Base-by-base conservation (phyloP, 1,284 basidiomycete species). In the Sphagnurus paluster region DNA sequence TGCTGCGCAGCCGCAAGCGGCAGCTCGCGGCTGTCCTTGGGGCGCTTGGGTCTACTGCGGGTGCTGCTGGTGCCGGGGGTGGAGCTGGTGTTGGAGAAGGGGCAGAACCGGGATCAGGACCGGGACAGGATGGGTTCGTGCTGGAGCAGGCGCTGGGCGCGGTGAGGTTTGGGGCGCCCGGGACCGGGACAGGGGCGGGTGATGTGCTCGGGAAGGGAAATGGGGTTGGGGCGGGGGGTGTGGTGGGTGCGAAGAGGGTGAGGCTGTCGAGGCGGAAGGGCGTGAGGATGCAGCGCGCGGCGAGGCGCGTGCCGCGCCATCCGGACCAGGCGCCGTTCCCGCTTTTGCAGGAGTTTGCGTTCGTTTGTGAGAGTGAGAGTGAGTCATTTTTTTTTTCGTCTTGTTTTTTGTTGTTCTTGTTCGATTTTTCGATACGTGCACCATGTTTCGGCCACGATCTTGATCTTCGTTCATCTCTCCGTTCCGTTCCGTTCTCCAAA, bases 11-110 rank as follows among this genome's bases (percentile, higher is more conserved):
- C 43, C 68, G 87, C 52, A 87, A 84, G 59, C 72, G 82, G 41
- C 84, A 87, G 65, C 68, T 90, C 37, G 78, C 78, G 4, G 74
- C 78, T 3, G 81, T 86, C 14, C 71, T 90, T 28, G 83, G 80
- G 28, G 76, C 80, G 14, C 60, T 84, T n/a, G n/a, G n/a, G n/a
- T n/a, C n/a, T n/a, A n/a, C n/a, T n/a, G n/a, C n/a, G n/a, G n/a
- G n/a, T n/a, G n/a, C n/a, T n/a, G n/a, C n/a, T n/a, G n/a, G n/a
- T n/a, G n/a, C n/a, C n/a, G n/a, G n/a, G n/a, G n/a, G n/a, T n/a
- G n/a, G n/a, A n/a, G n/a, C n/a, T n/a, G n/a, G n/a, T n/a, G n/a
- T n/a, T n/a, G n/a, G n/a, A n/a, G n/a, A n/a, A n/a, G n/a, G n/a
- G n/a, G n/a, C n/a, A n/a, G n/a, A n/a, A n/a, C n/a, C n/a, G n/a